Conservation (phyloP, 176 grass and related monocot genomes). For the Avena sativa region DNA sequence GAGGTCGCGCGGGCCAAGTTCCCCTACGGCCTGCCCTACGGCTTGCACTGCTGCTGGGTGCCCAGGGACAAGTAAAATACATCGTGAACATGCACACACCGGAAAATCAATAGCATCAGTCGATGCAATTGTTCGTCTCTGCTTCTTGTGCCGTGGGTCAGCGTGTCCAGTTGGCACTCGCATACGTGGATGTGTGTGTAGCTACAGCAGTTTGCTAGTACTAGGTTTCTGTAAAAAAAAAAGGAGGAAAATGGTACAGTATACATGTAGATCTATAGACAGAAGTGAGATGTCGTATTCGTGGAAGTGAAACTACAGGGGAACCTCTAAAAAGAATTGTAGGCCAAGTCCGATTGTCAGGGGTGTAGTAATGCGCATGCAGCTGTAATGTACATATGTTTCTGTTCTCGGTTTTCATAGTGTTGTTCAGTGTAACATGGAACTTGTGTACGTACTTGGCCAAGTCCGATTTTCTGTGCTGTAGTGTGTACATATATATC, state of each 20-base stretch:
- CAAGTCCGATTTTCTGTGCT: no score
- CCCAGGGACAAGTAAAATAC: slow-evolving; percentile 46
- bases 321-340: not conserved
- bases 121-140: not conserved
- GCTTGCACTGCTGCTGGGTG: slow-evolving; percentile 96
- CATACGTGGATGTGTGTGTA: not conserved
- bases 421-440: no score
- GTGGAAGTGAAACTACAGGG: not conserved
- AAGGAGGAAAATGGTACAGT: not conserved
- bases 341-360: not conserved
- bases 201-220: not conserved
- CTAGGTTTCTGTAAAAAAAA: not conserved
- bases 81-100: not conserved
- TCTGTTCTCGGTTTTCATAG: no score
- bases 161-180: not conserved
- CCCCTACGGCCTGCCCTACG: slow-evolving; percentile 95
- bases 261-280: slow-evolving; percentile 35
- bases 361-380: not conserved
- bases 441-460: no score
- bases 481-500: not conserved
- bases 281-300: slow-evolving; percentile 8
- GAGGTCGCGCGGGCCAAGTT: slow-evolving; percentile 90
- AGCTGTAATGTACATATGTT: not conserved
- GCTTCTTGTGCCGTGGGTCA: not conserved
- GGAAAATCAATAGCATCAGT: not conserved